Evolutionary conservation across 805 yeast genomes (phyloP), one percentile per base, ranked within the genome.

Genomic region (Myxozyma vanderwaltii): DNA sequence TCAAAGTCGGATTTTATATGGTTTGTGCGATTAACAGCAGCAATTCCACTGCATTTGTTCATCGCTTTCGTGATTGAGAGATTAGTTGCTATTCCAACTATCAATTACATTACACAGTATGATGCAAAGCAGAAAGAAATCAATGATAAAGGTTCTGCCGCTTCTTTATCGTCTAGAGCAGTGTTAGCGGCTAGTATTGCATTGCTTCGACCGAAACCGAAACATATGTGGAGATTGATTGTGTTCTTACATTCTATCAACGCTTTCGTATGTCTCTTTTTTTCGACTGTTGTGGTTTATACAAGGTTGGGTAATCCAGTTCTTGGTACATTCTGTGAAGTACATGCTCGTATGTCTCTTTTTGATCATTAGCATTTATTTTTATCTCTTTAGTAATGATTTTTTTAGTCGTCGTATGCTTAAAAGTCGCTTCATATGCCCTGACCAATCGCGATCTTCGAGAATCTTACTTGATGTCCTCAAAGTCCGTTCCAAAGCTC

Each of bases 391-490:
- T 17, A 17, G 29, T 43, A 39, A 44, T 45, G 15, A 29, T 17
- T 31, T 4, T 2, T 17, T 10, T 45, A 56, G 70, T 79, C 33
- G 72, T 77, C 15, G 64, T 77, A 19, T 72, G 75, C 54, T 67
- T 78, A 58, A 79, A 79, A 59, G 71, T 78, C 4, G 68, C 74
- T 1, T 77, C 81, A 23, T 79, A 74, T 56, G 77, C 76, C 2
- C 67, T 79, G 44, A 74, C 81, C 1, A 79, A 79, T 67, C 69
- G 74, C n/a, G 81, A 79, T 57, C 72, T 79, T 13, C 70, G 81
- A 15, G 72, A 70, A 23, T 54, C 56, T 15, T 41, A 55, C 50
- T 58, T 48, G 67, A 59, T 40, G 23, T 26, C 51, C 1, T 55
- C 63, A 8, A 56, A 63, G 15, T 67, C 70, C 1, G 64, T 69